Evolutionary conservation across 768 basidiomycete genomes (phyloP).

Genomic region (Agaricus subrufescens): DNA sequence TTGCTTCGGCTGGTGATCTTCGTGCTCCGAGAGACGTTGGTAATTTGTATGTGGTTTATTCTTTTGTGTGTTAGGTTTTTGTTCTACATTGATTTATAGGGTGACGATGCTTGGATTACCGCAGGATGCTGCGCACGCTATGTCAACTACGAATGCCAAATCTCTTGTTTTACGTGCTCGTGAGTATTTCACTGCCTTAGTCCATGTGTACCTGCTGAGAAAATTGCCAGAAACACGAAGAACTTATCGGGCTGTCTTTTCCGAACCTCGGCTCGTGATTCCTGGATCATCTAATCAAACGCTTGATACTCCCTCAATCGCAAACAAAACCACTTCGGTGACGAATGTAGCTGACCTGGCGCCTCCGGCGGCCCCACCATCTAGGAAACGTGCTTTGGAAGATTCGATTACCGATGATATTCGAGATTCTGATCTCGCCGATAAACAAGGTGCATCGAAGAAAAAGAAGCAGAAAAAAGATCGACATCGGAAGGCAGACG

Average conservation of each 20-base stretch:
- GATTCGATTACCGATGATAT: background rate
- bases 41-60: constrained; percentile 55
- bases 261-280: constrained; percentile 65
- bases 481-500: background rate
- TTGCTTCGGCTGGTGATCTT: constrained; percentile 53
- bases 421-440: background rate
- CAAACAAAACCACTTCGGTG: background rate
- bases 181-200: constrained; percentile 30
- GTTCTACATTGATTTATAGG: constrained; percentile 28
- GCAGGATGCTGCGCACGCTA: constrained; percentile 63
- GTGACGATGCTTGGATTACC: constrained; percentile 63
- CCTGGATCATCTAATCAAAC: constrained; percentile 23
- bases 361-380: background rate
- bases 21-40: constrained; percentile 69
- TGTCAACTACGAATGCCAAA: constrained; percentile 56
- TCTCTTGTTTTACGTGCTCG: constrained; percentile 70
- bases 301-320: background rate
- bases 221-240: constrained; percentile 62
- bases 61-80: background rate
- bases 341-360: background rate
- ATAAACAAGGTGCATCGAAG: constrained; percentile 3
- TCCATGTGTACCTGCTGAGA: background rate
- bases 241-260: constrained; percentile 76
- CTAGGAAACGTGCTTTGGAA: constrained; percentile 1
- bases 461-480: constrained; percentile 3